A percentile compares a stretch with the other conserved stretches of the same genome.
These are phyloP conservation scores for Botrytis galanthina DNA, from an alignment of 2,329 filamentous ascomycete species.

Conservation along the genomic window DNA sequence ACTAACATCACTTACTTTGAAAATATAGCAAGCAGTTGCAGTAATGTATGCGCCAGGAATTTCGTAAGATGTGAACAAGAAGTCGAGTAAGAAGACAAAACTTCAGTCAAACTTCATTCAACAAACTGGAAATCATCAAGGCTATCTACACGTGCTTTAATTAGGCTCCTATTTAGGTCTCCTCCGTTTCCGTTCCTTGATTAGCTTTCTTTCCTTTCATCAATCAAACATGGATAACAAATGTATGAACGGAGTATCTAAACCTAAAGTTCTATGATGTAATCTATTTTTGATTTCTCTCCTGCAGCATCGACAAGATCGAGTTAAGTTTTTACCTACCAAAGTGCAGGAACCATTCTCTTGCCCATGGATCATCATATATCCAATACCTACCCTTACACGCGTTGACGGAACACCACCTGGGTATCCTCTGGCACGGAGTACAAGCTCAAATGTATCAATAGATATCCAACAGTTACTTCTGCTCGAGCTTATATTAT, in stretches of 20 bases:
- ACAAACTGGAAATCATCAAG: neutral
- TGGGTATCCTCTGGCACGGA: too few relatives aligned
- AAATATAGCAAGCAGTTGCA: neutral
- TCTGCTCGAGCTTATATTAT: neutral
- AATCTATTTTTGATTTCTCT: neutral
- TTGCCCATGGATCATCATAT: neutral
- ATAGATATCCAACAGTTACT: neutral
- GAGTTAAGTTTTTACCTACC: neutral
- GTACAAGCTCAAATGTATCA: neutral
- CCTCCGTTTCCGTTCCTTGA: neutral
- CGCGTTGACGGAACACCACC: neutral
- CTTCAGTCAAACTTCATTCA: neutral
- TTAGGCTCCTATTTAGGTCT: conserved; percentile 1
- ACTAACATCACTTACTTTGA: neutral
- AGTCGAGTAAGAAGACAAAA: neutral
- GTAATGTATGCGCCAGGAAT: neutral
- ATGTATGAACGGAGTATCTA: neutral
- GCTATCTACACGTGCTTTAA: neutral
- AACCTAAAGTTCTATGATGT: neutral
- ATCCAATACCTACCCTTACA: neutral
- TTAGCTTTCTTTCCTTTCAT: neutral
- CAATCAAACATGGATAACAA: neutral
- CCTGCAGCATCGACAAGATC: neutral
- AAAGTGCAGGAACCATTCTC: neutral
- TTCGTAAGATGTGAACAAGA: neutral